phyloP scores from a whole-genome alignment of 108 stramenopile species.

The Mediolabrus comicus region DNA sequence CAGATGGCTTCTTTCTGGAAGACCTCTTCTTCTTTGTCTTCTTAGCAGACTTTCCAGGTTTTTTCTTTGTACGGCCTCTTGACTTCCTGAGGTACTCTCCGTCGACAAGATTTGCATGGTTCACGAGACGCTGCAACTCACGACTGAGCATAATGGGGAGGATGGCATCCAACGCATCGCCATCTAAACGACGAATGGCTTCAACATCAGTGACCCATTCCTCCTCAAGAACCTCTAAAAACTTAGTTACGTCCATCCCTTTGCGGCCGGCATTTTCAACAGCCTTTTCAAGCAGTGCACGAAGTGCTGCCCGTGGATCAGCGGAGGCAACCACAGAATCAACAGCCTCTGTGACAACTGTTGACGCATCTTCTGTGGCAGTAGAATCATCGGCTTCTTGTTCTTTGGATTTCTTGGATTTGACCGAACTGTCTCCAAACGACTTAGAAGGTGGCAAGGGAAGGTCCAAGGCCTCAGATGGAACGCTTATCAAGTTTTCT shows the following conservation, averaged over 20 bases:
- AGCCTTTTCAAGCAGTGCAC: constrained; percentile 39
- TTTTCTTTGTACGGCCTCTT: constrained; percentile 3
- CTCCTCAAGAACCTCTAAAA: constrained; percentile 31
- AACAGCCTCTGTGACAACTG: not conserved
- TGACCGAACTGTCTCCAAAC: not conserved
- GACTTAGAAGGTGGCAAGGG: not conserved
- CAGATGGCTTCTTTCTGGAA: constrained; percentile 8
- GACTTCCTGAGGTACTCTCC: constrained; percentile 26
- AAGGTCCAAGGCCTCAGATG: not conserved
- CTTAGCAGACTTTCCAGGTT: constrained; percentile 15
- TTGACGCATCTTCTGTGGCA: not conserved
- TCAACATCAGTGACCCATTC: constrained; percentile 55
- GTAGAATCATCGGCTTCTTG: constrained; percentile 7
- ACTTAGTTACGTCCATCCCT: constrained; percentile 38
- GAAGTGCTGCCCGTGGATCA: constrained; percentile 4
- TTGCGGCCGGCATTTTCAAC: constrained; percentile 41
- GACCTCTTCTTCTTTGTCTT: constrained; percentile 33
- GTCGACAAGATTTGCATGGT: constrained; percentile 37
- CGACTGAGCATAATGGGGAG: constrained; percentile 45
- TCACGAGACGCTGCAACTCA: constrained; percentile 39
- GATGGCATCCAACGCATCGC: constrained; percentile 29
- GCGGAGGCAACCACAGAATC: not conserved
- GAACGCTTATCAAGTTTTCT: not conserved
- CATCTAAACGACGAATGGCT: constrained; percentile 37
- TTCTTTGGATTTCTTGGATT: not conserved